phyloP scores from a whole-genome alignment of 345 rosid genomes.

The Microcos paniculata region DNA sequence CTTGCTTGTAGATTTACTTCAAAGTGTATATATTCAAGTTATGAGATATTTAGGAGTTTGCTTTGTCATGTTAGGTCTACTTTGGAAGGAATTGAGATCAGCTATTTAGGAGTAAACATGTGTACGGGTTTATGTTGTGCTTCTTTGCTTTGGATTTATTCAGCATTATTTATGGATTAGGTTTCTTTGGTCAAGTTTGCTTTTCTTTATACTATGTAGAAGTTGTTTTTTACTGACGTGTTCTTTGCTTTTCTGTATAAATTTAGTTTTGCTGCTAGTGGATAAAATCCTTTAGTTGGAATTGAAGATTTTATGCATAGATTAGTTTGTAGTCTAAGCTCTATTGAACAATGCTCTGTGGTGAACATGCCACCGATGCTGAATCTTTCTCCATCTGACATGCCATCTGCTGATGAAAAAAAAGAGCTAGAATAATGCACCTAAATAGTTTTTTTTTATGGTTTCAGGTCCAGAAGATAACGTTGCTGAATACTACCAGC shows the following conservation, averaged over 20 bases:
- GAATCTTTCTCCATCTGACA: neutral
- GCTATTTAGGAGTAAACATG: neutral
- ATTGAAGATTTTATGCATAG: neutral
- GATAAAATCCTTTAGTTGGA: neutral
- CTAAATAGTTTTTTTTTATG: slow-evolving; percentile 16
- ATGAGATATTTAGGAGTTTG: neutral
- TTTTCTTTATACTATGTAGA: neutral
- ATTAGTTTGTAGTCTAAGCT: slow-evolving; percentile 2
- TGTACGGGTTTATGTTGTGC: neutral
- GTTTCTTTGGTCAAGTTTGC: neutral
- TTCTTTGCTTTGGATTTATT: neutral
- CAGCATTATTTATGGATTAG: neutral
- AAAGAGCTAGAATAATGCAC: neutral
- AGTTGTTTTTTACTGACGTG: neutral
- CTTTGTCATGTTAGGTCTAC: neutral
- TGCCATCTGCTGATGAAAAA: neutral
- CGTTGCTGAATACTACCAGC: slow-evolving; percentile 95
- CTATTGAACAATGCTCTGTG: neutral
- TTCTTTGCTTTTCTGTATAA: neutral
- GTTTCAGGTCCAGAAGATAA: slow-evolving; percentile 80
- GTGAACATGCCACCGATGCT: slow-evolving; percentile 2
- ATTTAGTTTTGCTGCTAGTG: neutral
- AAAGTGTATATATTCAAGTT: neutral
- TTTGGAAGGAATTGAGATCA: neutral
- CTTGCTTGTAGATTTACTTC: neutral